phyloP scores from a whole-genome alignment of 305 asterid genomes.

The Fraxinus ornus region DNA sequence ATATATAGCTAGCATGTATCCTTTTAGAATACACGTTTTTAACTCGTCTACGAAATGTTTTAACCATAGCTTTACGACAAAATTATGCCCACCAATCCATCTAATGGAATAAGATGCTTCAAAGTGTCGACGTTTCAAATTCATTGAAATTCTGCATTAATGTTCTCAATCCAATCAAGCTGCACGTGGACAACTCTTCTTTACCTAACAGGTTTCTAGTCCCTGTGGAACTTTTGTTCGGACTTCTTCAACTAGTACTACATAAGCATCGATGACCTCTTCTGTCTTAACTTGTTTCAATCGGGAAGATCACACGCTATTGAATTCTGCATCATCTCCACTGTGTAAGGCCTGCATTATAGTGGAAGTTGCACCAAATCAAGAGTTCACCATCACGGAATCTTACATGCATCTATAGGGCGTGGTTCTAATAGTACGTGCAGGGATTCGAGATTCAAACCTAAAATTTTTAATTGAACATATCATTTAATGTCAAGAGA shows the following conservation, averaged over 20 bases:
- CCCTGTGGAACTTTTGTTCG: not conserved
- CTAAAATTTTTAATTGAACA: not conserved
- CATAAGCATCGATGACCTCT: not conserved
- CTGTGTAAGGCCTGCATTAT: not conserved
- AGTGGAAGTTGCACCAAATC: not conserved
- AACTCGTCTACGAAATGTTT: not conserved
- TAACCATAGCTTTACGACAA: not conserved
- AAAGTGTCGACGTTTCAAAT: not conserved
- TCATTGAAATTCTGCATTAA: constrained; percentile 7
- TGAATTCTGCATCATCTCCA: not conserved
- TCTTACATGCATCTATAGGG: too few relatives aligned
- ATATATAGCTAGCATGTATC: not conserved
- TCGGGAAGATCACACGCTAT: not conserved
- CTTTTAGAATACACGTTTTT: not conserved
- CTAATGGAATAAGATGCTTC: constrained; percentile 20
- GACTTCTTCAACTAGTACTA: not conserved
- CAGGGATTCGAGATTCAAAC: not conserved
- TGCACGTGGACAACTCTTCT: not conserved
- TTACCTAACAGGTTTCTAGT: not conserved
- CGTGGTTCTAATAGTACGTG: not conserved
- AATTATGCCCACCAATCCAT: not conserved
- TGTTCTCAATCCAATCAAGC: constrained; percentile 4
- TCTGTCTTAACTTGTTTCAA: not conserved
- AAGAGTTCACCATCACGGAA: not conserved
- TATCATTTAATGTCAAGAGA: not conserved